Base-by-base conservation (phyloP, 2,329 filamentous ascomycete species). In the Xylariaceae sp. region DNA sequence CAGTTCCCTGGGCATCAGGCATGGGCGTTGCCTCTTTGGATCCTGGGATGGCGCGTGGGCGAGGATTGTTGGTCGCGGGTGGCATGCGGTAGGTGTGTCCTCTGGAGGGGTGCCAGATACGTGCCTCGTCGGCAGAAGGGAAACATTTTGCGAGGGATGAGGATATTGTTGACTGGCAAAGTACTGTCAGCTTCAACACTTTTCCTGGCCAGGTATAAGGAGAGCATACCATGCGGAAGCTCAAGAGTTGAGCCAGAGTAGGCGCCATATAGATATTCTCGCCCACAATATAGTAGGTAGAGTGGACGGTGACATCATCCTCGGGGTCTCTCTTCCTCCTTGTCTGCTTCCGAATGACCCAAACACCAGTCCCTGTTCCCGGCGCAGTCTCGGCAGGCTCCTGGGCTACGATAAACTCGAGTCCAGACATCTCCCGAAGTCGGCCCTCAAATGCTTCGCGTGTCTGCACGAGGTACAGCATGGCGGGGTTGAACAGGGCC, bases 311-410 rank as follows among this genome's bases (percentile, higher is more conserved):
- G 22, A 87, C 74, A 54, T 85, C 82, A 58, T 85, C 82, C 22
- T 82, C 79, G 5, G 75, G 73, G 39, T 76, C 73, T 13, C 76
- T 72, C 70, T 85, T 84, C 54, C 79, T 75, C 45, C 84, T 73
- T 22, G 78, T 83, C 69, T 88, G 84, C 73, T 87, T 87, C 63
- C 83, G 79, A 60, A 88, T 86, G 28, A 87, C 81, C 84, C 84
- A 88, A 9, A 87, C 82, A 28, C 83, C 84, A 0, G 83, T 86
- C 18, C 78, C 78, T 36, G 71, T 73, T n/a, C 81, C 82, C 0
- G 81, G 82, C 0, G 76, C 80, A 61, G 78, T 83, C 67, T 86
- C 82, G 28, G 82, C 81, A 1, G 83, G 83, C 58, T 84, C 81
- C 63, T 86, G 80, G 36, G 81, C 82, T 47, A 88, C 82, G 46